Evolutionary conservation across 768 basidiomycete species (phyloP).

Genomic region (Dacryopinax spathularia): DNA sequence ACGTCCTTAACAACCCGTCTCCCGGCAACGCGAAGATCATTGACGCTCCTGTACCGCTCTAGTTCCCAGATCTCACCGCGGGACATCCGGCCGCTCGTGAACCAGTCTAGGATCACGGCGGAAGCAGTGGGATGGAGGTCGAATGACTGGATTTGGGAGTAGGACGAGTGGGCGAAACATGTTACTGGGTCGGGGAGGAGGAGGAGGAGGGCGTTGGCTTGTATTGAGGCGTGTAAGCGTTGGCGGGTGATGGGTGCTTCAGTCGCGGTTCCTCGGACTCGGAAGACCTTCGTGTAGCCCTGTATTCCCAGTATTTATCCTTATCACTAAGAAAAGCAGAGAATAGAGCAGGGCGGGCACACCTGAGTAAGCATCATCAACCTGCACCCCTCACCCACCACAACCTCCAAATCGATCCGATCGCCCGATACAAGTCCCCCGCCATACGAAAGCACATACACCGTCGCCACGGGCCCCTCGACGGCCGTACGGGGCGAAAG

Average conservation of each 20-base stretch:
- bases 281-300: slow-evolving; percentile 91
- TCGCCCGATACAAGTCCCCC: slow-evolving; percentile 88
- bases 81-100: slow-evolving; percentile 73
- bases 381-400: slow-evolving; percentile 40
- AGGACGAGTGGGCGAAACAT: slow-evolving; percentile 72
- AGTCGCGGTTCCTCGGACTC: slow-evolving; percentile 38
- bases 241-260: slow-evolving; percentile 38
- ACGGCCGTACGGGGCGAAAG: slow-evolving; percentile 49
- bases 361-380: slow-evolving; percentile 81
- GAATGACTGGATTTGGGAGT: slow-evolving; percentile 74
- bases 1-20: slow-evolving; percentile 60
- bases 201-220: slow-evolving; percentile 44
- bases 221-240: slow-evolving; percentile 43
- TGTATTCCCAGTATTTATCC: slow-evolving; percentile 18
- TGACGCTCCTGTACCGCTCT: slow-evolving; percentile 66
- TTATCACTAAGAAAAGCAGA: neutral
- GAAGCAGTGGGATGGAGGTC: slow-evolving; percentile 45
- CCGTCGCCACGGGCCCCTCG: slow-evolving; percentile 41
- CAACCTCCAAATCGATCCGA: slow-evolving; percentile 44
- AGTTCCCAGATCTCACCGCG: slow-evolving; percentile 85
- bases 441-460: slow-evolving; percentile 76
- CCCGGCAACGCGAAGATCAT: slow-evolving; percentile 61
- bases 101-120: slow-evolving; percentile 73
- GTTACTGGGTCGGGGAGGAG: slow-evolving; percentile 88
- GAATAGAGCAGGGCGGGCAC: slow-evolving; percentile 15